phyloP scores from a whole-genome alignment of 306 rosid genomes.

The Castanopsis chinensis region DNA sequence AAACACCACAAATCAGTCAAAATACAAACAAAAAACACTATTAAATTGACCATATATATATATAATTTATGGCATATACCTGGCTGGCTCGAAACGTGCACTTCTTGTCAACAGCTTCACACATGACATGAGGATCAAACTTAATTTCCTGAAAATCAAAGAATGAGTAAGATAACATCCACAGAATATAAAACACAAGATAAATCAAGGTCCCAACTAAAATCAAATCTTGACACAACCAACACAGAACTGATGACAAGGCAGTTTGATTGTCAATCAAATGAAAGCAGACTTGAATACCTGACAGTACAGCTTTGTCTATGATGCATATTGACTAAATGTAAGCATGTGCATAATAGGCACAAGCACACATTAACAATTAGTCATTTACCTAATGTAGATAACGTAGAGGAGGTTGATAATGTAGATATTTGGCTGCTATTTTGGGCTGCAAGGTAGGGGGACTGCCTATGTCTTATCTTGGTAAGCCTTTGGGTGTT shows the following conservation, averaged over 20 bases:
- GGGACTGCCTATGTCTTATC: too few relatives aligned
- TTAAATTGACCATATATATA: not conserved
- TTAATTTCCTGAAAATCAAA: slow-evolving; percentile 73
- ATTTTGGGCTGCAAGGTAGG: too few relatives aligned
- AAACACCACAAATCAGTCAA: slow-evolving; percentile 19
- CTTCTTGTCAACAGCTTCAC: slow-evolving; percentile 92
- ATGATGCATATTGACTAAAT: too few relatives aligned
- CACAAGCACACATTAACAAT: too few relatives aligned
- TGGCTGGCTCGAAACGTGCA: slow-evolving; percentile 80
- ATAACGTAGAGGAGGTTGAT: too few relatives aligned
- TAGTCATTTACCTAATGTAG: too few relatives aligned
- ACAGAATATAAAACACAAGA: not conserved
- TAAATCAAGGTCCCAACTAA: not conserved
- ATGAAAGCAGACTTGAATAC: too few relatives aligned
- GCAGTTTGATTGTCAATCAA: not conserved
- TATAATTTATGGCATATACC: slow-evolving; percentile 40
- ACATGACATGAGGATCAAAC: slow-evolving; percentile 95
- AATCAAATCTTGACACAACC: not conserved
- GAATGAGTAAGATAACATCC: slow-evolving; percentile 9
- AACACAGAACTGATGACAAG: not conserved
- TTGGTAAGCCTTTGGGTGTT: too few relatives aligned
- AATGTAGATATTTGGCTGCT: too few relatives aligned
- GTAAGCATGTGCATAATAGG: too few relatives aligned
- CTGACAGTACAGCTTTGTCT: too few relatives aligned
- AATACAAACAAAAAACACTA: not conserved